Base-by-base conservation (phyloP, 805 yeast genomes). In the Ogataea corticis region DNA sequence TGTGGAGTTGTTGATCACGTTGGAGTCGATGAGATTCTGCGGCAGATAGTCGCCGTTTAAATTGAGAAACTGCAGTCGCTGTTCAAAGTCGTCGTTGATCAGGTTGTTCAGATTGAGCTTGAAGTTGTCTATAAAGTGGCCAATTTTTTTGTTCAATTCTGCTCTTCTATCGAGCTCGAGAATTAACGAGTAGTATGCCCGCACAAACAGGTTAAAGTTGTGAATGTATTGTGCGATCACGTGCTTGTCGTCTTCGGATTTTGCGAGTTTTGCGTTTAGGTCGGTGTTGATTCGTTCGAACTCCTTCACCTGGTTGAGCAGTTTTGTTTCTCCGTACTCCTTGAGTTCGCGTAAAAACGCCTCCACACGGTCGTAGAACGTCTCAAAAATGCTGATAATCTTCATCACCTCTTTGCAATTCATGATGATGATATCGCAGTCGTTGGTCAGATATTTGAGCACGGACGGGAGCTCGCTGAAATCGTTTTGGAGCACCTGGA, bases 31-130 rank as follows among this genome's bases (percentile, higher is more conserved):
- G 30, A 67, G 55, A 42, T 65, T 61, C 32, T 57, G 61, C 1
- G 91, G 91, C 12, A 84, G 63, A 50, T 62, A 83, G 33, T 75
- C 76, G 0, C 83, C 84, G 61, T 81, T 70, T 4, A 64, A 58
- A 2, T 58, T 51, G 36, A 80, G 50, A 51, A 84, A 84, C 10
- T 56, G 43, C 15, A 66, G 55, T 33, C 87, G 66, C 11, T 62
- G 57, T 1, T 56, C 58, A 30, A 61, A 57, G 49, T 84, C 90
- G 2, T 73, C 71, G 4, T 61, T 56, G 41, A 72, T 69, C 3
- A 79, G 53, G 3, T 57, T 43, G 13, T 65, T 52, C 13, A 83
- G 56, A 36, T 70, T 67, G 0, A 53, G 36, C 38, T 73, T 65
- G 51, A 83, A 72, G 1, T 69, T 69, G 6, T 66, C 59, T 1